Base-by-base conservation (phyloP, 768 basidiomycete genomes). In the Xerocomellus chrysenteron region DNA sequence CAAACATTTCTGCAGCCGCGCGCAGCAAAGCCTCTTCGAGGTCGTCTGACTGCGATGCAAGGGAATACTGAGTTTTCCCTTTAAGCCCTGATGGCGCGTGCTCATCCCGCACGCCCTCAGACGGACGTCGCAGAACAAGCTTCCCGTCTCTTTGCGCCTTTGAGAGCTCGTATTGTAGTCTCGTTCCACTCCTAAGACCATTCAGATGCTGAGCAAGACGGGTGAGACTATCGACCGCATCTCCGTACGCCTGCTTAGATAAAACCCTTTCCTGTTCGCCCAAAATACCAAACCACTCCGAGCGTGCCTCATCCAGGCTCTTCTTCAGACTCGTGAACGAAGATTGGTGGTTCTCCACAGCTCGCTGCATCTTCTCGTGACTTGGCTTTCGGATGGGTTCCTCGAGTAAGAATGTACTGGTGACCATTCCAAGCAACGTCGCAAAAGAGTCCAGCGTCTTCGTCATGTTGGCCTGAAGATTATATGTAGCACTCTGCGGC, bases 131-230 rank as follows among this genome's bases (percentile, higher is more conserved):
- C 30, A 80, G 53, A 13, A 73, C 61, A n/a, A 80, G 47, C 53
- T 74, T 81, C n/a, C 76, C 79, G 4, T 78, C 76, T 6, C 74
- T 59, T 43, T 78, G 72, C 2, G 89, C 88, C 61, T 81, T 82
- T 14, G 88, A 82, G 30, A 98, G 71, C 47, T 95, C 91, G 58
- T 88, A 85, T 67, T 98, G 94, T 36, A 98, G 71, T 35, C 83
- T 80, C 8, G 88, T 92, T 2, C 94, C 90, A 55, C 90, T 86
- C 46, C 96, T 75, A 56, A 98, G 75, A 26, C 96, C 94, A 54
- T 88, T 94, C 39, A 99, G 73, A 74, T 98, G 95, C 67, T 99
- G 96, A 1, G 92, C 97, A 5, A 99, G 82, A 17, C 94, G 78
- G 56, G 90, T 95, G 64, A 99, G 77, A 64, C 87, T 88, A 56